These are phyloP conservation scores for Forsythia viridissima DNA, from an alignment of 257 asterid genomes.

Conservation along the genomic window DNA sequence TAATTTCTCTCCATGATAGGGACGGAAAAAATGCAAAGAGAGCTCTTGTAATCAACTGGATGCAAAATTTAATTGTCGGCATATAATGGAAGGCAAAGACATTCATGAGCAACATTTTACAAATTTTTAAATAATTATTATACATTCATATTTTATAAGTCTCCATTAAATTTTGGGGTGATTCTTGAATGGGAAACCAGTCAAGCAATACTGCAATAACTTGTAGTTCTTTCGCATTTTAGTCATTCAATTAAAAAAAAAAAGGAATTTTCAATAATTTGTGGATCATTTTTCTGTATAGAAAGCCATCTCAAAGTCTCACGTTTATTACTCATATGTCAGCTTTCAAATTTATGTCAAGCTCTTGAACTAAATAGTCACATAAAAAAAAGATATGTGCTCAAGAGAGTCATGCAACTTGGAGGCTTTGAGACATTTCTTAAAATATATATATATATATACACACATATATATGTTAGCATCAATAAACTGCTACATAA, in stretches of 20 bases:
- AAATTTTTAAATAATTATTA: too few relatives aligned
- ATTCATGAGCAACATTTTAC: neutral
- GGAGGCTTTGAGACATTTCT: too few relatives aligned
- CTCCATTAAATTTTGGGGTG: neutral
- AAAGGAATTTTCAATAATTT: neutral
- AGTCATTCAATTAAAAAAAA: neutral
- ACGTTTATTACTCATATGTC: neutral
- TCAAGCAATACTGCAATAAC: neutral
- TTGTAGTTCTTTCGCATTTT: neutral
- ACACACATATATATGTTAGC: too few relatives aligned
- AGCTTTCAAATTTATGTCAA: too few relatives aligned
- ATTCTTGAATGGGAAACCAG: neutral
- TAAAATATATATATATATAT: too few relatives aligned
- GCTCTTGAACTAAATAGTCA: too few relatives aligned
- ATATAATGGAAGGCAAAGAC: conserved; percentile 15
- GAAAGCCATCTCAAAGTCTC: neutral
- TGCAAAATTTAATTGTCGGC: neutral
- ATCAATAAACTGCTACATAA: too few relatives aligned
- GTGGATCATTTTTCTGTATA: neutral
- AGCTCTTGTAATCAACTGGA: neutral
- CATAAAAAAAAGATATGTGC: too few relatives aligned
- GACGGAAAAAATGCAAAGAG: neutral
- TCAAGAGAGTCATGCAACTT: too few relatives aligned
- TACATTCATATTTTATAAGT: neutral
- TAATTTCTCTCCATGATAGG: neutral